Evolutionary conservation across 129 eudicot genomes (phyloP).

Genomic region (Arctium minus): DNA sequence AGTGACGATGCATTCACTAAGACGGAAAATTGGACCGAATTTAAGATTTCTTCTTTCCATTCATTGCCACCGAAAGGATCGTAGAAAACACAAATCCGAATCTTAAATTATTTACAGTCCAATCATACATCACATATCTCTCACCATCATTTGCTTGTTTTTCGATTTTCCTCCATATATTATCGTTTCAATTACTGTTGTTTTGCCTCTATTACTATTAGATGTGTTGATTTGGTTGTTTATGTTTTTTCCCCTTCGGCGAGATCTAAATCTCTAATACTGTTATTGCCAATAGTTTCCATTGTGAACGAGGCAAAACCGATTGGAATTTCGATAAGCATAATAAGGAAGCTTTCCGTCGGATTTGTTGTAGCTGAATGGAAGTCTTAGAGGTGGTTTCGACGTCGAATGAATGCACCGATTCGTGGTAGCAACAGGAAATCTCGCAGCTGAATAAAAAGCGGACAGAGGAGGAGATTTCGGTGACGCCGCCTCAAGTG

Average conservation of each 20-base stretch:
- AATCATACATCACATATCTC: conserved; percentile 14
- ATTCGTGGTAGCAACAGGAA: neutral
- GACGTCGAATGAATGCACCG: conserved; percentile 20
- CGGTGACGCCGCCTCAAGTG: conserved; percentile 23
- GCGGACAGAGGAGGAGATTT: conserved; percentile 21
- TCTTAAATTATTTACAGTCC: conserved; percentile 26
- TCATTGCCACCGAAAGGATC: conserved; percentile 7
- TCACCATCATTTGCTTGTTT: neutral
- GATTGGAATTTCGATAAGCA: conserved; percentile 41
- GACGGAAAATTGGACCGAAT: neutral
- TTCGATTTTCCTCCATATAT: neutral
- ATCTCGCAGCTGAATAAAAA: conserved; percentile 11
- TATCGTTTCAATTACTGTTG: conserved; percentile 1
- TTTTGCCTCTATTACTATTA: conserved; percentile 19
- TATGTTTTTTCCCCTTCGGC: neutral
- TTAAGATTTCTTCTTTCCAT: neutral
- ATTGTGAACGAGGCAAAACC: conserved; percentile 45
- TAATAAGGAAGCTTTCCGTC: conserved; percentile 39
- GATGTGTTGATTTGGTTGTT: neutral
- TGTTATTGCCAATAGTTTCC: conserved; percentile 80
- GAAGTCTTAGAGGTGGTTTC: conserved; percentile 39
- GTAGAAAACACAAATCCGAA: conserved; percentile 15
- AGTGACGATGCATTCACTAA: conserved; percentile 14
- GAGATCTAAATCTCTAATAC: neutral
- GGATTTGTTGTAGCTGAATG: conserved; percentile 32